These are phyloP conservation scores for Cryptococcus sp. DNA, from an alignment of 1,284 basidiomycete genomes.

Conservation along the genomic window DNA sequence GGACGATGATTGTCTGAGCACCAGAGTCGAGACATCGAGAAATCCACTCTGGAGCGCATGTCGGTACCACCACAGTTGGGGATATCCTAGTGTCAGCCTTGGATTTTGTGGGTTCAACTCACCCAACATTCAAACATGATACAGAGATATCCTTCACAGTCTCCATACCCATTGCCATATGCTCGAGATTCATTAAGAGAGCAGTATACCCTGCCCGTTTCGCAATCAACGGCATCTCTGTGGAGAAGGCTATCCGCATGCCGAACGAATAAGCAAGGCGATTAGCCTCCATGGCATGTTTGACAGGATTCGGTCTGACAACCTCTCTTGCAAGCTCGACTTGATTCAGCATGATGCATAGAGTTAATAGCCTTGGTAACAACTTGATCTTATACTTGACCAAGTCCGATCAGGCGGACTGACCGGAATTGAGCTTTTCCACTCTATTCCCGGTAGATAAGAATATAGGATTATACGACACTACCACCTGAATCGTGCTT, in stretches of 20 bases:
- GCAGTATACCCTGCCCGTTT: constrained; percentile 20
- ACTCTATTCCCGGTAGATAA: too few relatives aligned
- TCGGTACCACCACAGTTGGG: constrained; percentile 21
- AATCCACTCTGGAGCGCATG: constrained; percentile 24
- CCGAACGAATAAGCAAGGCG: constrained; percentile 19
- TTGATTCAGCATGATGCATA: too few relatives aligned
- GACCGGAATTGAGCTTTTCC: too few relatives aligned
- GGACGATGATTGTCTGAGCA: constrained; percentile 24
- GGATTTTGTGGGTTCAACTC: background rate
- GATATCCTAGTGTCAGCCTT: constrained; percentile 12
- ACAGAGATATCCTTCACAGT: constrained; percentile 13
- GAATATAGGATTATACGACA: background rate
- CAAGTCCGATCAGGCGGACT: too few relatives aligned
- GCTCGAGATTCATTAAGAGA: constrained; percentile 26
- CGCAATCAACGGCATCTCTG: constrained; percentile 22
- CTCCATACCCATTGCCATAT: constrained; percentile 22
- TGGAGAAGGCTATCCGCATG: constrained; percentile 19
- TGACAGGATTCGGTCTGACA: constrained; percentile 17
- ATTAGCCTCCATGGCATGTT: constrained; percentile 14
- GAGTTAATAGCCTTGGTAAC: too few relatives aligned
- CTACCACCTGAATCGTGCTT: constrained; percentile 19
- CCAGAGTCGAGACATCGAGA: constrained; percentile 24
- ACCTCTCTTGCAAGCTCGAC: constrained; percentile 6
- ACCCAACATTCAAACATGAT: constrained; percentile 22
- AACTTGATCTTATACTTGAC: too few relatives aligned